phyloP scores from a whole-genome alignment of 306 rosid species.

The Trichosanthes truncata region DNA sequence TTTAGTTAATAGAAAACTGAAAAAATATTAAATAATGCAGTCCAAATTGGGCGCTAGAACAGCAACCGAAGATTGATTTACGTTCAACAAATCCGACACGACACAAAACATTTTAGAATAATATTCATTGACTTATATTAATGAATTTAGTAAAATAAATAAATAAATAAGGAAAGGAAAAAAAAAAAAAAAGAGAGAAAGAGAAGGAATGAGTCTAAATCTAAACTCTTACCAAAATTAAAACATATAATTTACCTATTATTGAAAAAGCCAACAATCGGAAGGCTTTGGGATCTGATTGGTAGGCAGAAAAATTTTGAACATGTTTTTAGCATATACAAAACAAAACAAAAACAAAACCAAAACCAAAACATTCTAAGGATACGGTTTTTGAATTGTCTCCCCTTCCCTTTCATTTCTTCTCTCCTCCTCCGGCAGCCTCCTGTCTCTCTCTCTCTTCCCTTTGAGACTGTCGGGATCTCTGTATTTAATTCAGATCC shows the following conservation, averaged over 20 bases:
- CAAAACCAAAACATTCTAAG: not conserved
- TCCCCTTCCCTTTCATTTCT: not conserved
- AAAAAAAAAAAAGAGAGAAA: not conserved
- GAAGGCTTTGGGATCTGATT: not conserved
- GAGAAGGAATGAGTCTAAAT: not conserved
- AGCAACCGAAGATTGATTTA: not conserved
- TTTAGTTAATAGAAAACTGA: no score
- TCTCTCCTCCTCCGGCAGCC: slow-evolving; percentile 2
- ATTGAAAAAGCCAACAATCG: not conserved
- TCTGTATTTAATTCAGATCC: not conserved
- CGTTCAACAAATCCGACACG: not conserved
- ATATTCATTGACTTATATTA: not conserved
- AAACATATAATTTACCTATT: not conserved
- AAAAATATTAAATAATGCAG: not conserved
- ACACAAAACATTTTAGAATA: no score
- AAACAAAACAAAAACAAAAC: not conserved
- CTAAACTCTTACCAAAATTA: not conserved
- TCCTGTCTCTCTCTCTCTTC: not conserved
- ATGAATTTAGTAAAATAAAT: not conserved
- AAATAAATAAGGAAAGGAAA: not conserved
- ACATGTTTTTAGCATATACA: not conserved
- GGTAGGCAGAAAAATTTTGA: not conserved
- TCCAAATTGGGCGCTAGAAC: not conserved
- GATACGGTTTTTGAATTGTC: slow-evolving; percentile 7
- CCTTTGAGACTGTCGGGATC: slow-evolving; percentile 3